Conservation (phyloP, 768 basidiomycete species). For the Amylocystis lapponica region DNA sequence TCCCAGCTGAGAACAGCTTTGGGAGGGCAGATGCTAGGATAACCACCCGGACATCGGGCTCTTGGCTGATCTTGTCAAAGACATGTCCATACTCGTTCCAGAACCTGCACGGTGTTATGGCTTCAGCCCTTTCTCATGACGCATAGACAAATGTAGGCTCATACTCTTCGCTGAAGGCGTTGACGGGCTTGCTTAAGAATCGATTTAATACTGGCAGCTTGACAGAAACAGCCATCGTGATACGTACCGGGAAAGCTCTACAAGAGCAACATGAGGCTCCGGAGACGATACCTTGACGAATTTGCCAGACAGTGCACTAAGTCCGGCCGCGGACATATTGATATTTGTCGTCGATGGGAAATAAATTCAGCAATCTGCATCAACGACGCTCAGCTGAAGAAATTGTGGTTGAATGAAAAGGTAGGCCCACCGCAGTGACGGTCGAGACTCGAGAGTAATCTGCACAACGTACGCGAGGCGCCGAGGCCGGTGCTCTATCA, state of each 20-base stretch:
- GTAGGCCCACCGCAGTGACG: too few species aligned
- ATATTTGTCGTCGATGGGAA: too few species aligned
- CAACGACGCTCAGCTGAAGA: too few species aligned
- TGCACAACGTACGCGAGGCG: too few species aligned
- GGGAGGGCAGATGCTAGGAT: slow-evolving; percentile 68
- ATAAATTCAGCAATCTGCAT: too few species aligned
- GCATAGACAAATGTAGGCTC: background rate
- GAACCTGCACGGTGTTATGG: slow-evolving; percentile 37
- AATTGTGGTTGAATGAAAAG: too few species aligned
- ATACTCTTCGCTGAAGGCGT: slow-evolving; percentile 47
- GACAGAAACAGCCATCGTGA: too few species aligned
- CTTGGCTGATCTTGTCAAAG: slow-evolving; percentile 47
- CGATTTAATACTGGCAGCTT: too few species aligned
- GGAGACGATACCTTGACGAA: slow-evolving; percentile 32
- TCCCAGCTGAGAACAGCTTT: slow-evolving; percentile 77
- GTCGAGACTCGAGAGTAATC: too few species aligned
- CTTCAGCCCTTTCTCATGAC: slow-evolving; percentile 1
- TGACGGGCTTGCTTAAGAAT: slow-evolving; percentile 56
- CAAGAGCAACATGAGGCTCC: slow-evolving; percentile 31
- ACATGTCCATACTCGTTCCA: slow-evolving; percentile 65
- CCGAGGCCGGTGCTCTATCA: too few species aligned
- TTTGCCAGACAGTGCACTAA: slow-evolving; percentile 13
- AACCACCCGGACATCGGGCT: slow-evolving; percentile 60
- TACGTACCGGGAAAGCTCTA: slow-evolving; percentile 33
- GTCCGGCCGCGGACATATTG: background rate